Evolutionary conservation across 345 rosid genomes (phyloP).

Genomic region (Garcia nutans): DNA sequence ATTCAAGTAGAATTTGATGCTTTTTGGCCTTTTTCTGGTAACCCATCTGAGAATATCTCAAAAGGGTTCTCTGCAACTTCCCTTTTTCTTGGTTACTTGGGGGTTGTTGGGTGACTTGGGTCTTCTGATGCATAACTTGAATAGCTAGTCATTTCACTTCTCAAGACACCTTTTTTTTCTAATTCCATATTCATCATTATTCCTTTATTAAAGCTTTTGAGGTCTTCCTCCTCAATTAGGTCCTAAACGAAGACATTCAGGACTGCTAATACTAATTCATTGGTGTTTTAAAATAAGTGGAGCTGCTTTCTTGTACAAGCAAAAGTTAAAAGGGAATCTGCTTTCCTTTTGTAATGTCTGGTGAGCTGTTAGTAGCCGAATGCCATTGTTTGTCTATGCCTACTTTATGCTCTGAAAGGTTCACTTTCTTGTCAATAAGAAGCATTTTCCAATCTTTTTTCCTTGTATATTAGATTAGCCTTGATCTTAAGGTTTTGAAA

Average conservation of each 20-base stretch:
- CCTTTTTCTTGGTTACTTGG: conserved; percentile 19
- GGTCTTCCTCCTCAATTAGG: conserved; percentile 26
- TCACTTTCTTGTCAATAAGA: conserved; percentile 70
- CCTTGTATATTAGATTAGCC: conserved; percentile 37
- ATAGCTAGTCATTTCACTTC: conserved; percentile 12
- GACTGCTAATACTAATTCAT: conserved; percentile 25
- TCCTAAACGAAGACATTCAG: conserved; percentile 31
- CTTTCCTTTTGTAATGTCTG: conserved; percentile 43
- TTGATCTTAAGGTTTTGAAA: conserved; percentile 39
- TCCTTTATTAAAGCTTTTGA: conserved; percentile 11
- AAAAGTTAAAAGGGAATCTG: conserved; percentile 69
- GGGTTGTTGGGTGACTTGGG: conserved; percentile 13
- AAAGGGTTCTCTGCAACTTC: conserved; percentile 42
- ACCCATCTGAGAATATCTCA: conserved; percentile 49
- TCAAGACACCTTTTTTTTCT: conserved; percentile 7
- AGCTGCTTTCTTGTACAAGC: conserved; percentile 18
- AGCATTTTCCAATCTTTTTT: conserved; percentile 46
- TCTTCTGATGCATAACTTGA: conserved; percentile 42
- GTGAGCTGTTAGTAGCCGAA: conserved; percentile 68
- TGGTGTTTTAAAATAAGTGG: conserved; percentile 27
- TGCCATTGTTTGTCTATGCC: conserved; percentile 45
- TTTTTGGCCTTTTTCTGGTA: conserved; percentile 33
- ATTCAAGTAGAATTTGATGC: conserved; percentile 56
- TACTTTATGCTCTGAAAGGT: conserved; percentile 93
- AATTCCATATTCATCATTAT: conserved; percentile 14